Percentiles rank a stretch among this genome's conserved stretches.
These are phyloP conservation scores for Crithidia mellificae DNA, from an alignment of 208 protist genomes.

Conservation along the genomic window DNA sequence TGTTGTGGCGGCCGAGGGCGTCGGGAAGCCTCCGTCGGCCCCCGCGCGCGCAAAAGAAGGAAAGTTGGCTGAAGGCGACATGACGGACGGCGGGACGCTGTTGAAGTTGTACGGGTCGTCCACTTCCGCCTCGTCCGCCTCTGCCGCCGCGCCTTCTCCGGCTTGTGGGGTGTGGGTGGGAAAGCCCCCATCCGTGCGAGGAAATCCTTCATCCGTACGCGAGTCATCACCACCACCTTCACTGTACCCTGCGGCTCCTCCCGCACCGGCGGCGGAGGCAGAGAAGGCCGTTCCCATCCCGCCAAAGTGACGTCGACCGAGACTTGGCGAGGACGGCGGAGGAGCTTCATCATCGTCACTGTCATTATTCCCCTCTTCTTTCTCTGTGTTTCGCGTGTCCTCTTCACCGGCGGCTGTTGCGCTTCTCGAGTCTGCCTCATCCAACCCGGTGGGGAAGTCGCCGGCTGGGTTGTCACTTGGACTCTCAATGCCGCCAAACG, in stretches of 20 bases:
- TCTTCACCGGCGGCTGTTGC: too few relatives aligned
- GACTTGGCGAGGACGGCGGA: constrained; percentile 9
- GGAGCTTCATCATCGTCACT: too few relatives aligned
- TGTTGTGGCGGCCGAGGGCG: neutral
- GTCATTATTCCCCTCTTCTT: too few relatives aligned
- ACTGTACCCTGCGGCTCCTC: neutral
- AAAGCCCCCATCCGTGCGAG: constrained; percentile 2
- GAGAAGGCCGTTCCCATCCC: neutral
- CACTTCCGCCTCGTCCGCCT: neutral
- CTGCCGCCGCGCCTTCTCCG: neutral
- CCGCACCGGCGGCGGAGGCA: neutral
- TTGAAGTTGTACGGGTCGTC: neutral
- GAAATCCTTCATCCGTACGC: neutral
- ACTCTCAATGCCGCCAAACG: neutral
- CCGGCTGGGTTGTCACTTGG: neutral
- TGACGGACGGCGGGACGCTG: neutral
- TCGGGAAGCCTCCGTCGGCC: neutral
- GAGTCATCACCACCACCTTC: too few relatives aligned
- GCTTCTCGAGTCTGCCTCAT: neutral
- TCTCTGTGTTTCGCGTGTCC: too few relatives aligned
- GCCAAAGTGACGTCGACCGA: constrained; percentile 7
- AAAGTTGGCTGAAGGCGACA: neutral
- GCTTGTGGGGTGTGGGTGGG: neutral
- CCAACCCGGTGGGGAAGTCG: neutral
- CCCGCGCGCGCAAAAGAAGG: neutral